Evolutionary conservation across 352 stramenopile genomes (phyloP).

Genomic region (Phytopythium montanum): DNA sequence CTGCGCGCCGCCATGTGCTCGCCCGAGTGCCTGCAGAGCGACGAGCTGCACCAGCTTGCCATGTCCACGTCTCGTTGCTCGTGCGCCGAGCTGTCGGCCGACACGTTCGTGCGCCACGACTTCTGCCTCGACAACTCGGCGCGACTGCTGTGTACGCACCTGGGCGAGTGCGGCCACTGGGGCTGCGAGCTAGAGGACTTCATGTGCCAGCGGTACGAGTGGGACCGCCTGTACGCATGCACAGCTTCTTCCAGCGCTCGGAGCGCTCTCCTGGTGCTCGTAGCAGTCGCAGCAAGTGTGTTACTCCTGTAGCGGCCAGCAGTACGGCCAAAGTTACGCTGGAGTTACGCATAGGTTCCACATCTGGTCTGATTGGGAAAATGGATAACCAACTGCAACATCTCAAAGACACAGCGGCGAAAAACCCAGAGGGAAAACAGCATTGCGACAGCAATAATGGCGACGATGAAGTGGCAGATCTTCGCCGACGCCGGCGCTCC

Average conservation of each 20-base stretch:
- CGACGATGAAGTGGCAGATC: slow-evolving; percentile 33
- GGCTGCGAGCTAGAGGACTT: slow-evolving; percentile 85
- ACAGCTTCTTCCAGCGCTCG: slow-evolving; percentile 8
- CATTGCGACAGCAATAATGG: too few relatives aligned
- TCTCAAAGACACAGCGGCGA: too few relatives aligned
- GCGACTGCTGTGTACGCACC: slow-evolving; percentile 76
- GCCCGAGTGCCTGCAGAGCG: slow-evolving; percentile 74
- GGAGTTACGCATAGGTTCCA: neutral
- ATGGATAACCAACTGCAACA: too few relatives aligned
- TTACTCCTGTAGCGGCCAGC: slow-evolving; percentile 12
- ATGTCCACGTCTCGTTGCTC: slow-evolving; percentile 74
- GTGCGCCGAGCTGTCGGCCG: slow-evolving; percentile 77
- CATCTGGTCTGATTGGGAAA: neutral
- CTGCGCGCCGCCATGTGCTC: slow-evolving; percentile 85
- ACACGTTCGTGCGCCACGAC: slow-evolving; percentile 61
- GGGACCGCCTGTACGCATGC: slow-evolving; percentile 69
- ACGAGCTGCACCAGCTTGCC: slow-evolving; percentile 70
- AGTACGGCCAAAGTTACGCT: slow-evolving; percentile 17
- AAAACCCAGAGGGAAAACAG: too few relatives aligned
- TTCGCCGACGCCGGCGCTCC: slow-evolving; percentile 16
- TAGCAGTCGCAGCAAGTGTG: slow-evolving; percentile 17
- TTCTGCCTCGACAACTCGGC: slow-evolving; percentile 82
- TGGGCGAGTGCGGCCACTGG: slow-evolving; percentile 88
- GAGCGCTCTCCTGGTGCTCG: slow-evolving; percentile 9
- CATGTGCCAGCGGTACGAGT: slow-evolving; percentile 90